Evolutionary conservation across 768 basidiomycete genomes (phyloP).

Genomic region (Panellus pusillus): DNA sequence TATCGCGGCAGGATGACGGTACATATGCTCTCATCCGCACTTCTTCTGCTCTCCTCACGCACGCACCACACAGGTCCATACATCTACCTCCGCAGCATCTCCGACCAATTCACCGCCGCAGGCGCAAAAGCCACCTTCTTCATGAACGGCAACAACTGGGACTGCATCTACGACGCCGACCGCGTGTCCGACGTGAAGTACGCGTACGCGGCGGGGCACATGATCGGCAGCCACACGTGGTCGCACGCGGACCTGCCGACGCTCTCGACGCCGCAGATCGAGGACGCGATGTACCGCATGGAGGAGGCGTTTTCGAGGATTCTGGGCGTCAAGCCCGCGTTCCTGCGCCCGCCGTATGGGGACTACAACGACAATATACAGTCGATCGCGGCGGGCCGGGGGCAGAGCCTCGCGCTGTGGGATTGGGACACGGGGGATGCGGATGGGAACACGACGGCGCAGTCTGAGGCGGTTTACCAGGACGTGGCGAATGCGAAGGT

Average conservation of each 20-base stretch:
- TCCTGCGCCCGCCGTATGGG: slow-evolving; percentile 45
- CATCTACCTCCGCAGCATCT: slow-evolving; percentile 10
- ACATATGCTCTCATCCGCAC: background rate
- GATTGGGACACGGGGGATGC: slow-evolving; percentile 40
- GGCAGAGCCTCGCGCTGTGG: slow-evolving; percentile 36
- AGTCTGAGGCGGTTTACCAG: slow-evolving; percentile 27
- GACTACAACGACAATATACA: slow-evolving; percentile 42
- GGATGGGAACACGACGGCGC: slow-evolving; percentile 23
- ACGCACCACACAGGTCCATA: slow-evolving; percentile 3
- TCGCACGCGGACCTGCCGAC: slow-evolving; percentile 35
- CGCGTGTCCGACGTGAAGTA: slow-evolving; percentile 14
- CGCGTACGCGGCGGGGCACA: slow-evolving; percentile 29
- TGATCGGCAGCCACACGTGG: slow-evolving; percentile 49
- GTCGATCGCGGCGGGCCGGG: slow-evolving; percentile 31
- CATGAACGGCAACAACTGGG: slow-evolving; percentile 20
- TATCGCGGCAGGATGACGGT: slow-evolving; percentile 9
- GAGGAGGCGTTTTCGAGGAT: slow-evolving; percentile 27
- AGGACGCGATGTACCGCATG: slow-evolving; percentile 37
- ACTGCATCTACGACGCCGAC: slow-evolving; percentile 17
- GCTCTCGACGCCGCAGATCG: slow-evolving; percentile 33
- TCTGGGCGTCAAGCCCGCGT: slow-evolving; percentile 35
- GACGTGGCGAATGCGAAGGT: slow-evolving; percentile 23
- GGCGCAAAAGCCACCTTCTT: slow-evolving; percentile 24
- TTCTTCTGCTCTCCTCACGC: background rate
- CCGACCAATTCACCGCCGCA: slow-evolving; percentile 18